Conservation (phyloP, 208 protist species). For the Trypanosoma theileri region DNA sequence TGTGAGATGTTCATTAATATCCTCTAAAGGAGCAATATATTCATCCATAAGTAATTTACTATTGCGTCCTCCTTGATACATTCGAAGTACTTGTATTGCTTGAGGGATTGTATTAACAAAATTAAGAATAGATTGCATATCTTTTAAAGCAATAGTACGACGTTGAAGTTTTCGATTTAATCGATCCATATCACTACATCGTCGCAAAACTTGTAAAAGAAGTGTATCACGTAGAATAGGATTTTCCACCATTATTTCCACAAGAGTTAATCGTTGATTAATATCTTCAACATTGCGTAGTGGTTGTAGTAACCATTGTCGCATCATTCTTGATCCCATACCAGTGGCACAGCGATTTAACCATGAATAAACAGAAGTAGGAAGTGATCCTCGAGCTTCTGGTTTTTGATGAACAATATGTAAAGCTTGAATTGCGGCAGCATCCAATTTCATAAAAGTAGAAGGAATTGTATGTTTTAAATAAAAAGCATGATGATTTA, state of each 20-base stretch:
- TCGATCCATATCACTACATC: conserved; percentile 93
- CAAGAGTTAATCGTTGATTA: conserved; percentile 91
- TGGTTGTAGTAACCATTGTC: conserved; percentile 98
- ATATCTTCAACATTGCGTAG: conserved; percentile 92
- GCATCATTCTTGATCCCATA: conserved; percentile 95
- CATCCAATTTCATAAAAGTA: conserved; percentile 94
- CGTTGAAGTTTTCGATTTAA: conserved; percentile 92
- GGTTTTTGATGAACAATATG: conserved; percentile 89
- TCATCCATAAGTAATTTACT: conserved; percentile 80
- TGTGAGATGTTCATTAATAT: conserved; percentile 78
- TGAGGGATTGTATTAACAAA: conserved; percentile 78
- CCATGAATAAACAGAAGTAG: conserved; percentile 89
- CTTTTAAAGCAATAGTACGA: conserved; percentile 77
- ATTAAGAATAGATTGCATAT: conserved; percentile 82
- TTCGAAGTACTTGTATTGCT: conserved; percentile 64
- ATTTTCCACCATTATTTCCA: conserved; percentile 92
- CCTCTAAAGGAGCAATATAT: conserved; percentile 84
- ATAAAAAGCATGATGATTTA: conserved; percentile 79
- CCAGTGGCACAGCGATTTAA: conserved; percentile 96
- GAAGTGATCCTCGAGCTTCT: conserved; percentile 68
- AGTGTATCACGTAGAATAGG: conserved; percentile 82
- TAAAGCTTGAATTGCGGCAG: conserved; percentile 90
- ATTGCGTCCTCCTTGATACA: conserved; percentile 60
- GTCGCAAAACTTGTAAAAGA: conserved; percentile 78
- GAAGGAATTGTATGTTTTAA: conserved; percentile 72